Base-by-base conservation (phyloP, 2,329 filamentous ascomycete species). In the Furcasterigmium sp. region DNA sequence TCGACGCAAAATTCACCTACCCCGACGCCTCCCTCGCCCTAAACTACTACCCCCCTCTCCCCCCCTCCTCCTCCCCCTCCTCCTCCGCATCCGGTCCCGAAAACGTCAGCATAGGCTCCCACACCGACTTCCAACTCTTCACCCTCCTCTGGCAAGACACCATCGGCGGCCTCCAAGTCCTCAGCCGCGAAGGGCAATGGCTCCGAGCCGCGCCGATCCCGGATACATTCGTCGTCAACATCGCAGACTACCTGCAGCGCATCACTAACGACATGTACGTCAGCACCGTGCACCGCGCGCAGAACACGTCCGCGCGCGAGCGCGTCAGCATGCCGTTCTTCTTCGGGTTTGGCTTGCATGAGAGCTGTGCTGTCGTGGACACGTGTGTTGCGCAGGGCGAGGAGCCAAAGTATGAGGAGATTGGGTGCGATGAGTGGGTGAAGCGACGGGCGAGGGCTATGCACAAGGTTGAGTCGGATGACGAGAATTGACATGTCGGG, bases 121-220 rank as follows among this genome's bases (percentile, higher is more conserved):
- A 76, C 50, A 78, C 73, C 1, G 76, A 76, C 52, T 70, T 75
- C 39, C 71, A 75, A 37, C 61, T 74, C 25, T 72, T 78, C 43
- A 75, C 70, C 1, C 60, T 74, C 5, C 57, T 75, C 3, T 62
- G 68, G 49, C 70, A 74, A 45, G 68, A 72, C 43, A 48, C 53
- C 3, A 50, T 59, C 15, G 64, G 65, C 5, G 71, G 68, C 0
- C 56, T 76, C 10, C 59, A 75, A 48, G 68, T 75, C 1, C 54
- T 70, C 30, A 62, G 67, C 29, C 53, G 53, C 0, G 44, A 63
- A 47, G 49, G 61, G 11, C 48, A 66, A 34, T 75, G 70, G 70
- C 56, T 73, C 25, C 57, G 60, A 8, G 68, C 69, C 0, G 48
- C 51, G 4, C 67, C 70, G 3, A 53, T 70, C 1, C 59, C 61